Conservation (phyloP, 2,329 filamentous ascomycete species). For the Hymenoscyphus infarciens region DNA sequence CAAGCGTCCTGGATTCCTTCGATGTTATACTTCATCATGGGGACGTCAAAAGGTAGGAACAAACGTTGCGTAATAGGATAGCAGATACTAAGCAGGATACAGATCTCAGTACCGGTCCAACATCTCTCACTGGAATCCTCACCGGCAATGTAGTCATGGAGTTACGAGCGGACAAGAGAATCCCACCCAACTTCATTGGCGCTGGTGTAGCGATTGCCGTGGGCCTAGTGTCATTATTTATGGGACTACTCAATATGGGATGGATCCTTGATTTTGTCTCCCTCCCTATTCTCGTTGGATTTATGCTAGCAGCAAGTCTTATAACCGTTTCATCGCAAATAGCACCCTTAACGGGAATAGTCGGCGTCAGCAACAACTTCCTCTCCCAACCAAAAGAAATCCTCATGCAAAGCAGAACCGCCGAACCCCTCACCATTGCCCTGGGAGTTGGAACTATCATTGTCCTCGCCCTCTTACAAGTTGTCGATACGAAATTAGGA, state of each 20-base stretch:
- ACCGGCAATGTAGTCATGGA: conserved; percentile 58
- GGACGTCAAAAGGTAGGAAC: conserved; percentile 54
- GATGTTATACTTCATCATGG: conserved; percentile 56
- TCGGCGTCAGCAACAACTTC: conserved; percentile 47
- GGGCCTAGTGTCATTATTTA: conserved; percentile 54
- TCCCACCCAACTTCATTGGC: not conserved
- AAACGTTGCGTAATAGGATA: not conserved
- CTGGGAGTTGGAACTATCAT: conserved; percentile 53
- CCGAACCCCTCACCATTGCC: conserved; percentile 55
- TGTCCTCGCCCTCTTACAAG: conserved; percentile 53
- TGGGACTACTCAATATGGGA: conserved; percentile 60
- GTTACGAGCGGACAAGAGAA: conserved; percentile 12
- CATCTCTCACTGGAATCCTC: conserved; percentile 60
- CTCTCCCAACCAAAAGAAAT: conserved; percentile 57
- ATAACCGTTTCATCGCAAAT: conserved; percentile 65
- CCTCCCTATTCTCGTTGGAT: conserved; percentile 59
- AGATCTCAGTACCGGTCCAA: conserved; percentile 58
- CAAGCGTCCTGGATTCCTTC: conserved; percentile 58
- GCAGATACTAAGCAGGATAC: conserved; percentile 35
- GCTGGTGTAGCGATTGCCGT: conserved; percentile 60
- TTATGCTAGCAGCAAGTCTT: conserved; percentile 63
- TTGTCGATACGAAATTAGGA: conserved; percentile 56
- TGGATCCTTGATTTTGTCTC: conserved; percentile 66
- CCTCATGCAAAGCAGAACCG: conserved; percentile 52
- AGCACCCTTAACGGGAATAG: conserved; percentile 32